phyloP scores from a whole-genome alignment of 768 basidiomycete species.

The Russula dissimulans region DNA sequence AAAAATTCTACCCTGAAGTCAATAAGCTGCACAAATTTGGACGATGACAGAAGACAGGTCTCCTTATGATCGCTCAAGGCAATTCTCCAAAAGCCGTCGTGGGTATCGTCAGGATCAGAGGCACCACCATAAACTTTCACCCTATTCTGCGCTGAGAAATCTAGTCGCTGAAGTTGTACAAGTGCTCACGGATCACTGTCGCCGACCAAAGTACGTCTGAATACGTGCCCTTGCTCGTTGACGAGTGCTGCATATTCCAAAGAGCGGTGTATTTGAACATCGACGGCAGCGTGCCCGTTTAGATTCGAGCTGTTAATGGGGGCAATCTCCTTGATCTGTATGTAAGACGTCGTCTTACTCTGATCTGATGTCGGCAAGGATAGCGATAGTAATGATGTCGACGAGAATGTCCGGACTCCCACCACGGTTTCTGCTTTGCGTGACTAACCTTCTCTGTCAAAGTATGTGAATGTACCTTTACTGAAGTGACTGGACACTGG shows the following conservation, averaged over 20 bases:
- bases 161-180: neutral
- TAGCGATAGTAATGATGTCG: constrained; percentile 21
- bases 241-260: neutral
- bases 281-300: constrained; percentile 35
- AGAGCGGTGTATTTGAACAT: constrained; percentile 33
- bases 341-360: neutral
- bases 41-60: constrained; percentile 41
- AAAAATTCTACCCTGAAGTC: constrained; percentile 47
- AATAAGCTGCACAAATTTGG: constrained; percentile 33
- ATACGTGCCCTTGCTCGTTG: constrained; percentile 9
- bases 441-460: constrained; percentile 10
- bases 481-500: neutral
- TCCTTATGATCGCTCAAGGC: constrained; percentile 29
- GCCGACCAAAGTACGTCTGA: neutral
- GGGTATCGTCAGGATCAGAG: neutral
- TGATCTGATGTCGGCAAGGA: neutral
- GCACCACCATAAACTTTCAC: constrained; percentile 6
- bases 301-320: constrained; percentile 29
- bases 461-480: neutral
- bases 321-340: constrained; percentile 7
- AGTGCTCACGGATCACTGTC: neutral
- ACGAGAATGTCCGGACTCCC: constrained; percentile 40
- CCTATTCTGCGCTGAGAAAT: neutral
- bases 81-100: constrained; percentile 46
- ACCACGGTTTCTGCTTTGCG: constrained; percentile 23